Conservation (phyloP, 192 early-diverging fungal genomes). For the Entomortierella beljakovae region DNA sequence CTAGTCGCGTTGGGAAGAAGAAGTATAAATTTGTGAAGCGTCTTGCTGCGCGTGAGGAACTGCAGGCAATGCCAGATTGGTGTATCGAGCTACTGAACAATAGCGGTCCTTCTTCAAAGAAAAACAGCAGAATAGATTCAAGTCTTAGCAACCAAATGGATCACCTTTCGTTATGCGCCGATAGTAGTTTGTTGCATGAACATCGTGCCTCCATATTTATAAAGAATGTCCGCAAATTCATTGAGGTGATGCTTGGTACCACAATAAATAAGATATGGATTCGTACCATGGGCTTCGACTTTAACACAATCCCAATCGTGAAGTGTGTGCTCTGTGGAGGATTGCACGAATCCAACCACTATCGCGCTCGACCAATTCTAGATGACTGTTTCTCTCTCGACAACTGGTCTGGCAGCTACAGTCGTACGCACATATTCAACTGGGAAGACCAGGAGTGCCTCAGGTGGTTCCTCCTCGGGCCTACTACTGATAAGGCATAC, state of each 20-base stretch:
- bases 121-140: background rate
- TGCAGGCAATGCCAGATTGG: constrained; percentile 5
- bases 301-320: background rate
- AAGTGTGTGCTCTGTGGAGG: background rate
- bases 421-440: too few species aligned
- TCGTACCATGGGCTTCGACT: too few species aligned
- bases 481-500: too few species aligned
- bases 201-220: background rate
- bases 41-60: constrained; percentile 1
- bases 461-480: too few species aligned
- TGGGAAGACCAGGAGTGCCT: too few species aligned
- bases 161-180: too few species aligned
- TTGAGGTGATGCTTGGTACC: background rate
- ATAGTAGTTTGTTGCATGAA: background rate
- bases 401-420: too few species aligned
- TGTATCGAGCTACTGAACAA: background rate
- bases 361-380: background rate
- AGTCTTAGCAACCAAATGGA: too few species aligned
- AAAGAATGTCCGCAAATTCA: too few species aligned
- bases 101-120: background rate
- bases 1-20: background rate
- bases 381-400: too few species aligned
- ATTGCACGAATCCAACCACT: background rate
- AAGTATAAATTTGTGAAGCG: background rate
- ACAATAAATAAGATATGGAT: background rate